phyloP scores from a whole-genome alignment of 306 rosid genomes.

The Mimosa bimucronata region DNA sequence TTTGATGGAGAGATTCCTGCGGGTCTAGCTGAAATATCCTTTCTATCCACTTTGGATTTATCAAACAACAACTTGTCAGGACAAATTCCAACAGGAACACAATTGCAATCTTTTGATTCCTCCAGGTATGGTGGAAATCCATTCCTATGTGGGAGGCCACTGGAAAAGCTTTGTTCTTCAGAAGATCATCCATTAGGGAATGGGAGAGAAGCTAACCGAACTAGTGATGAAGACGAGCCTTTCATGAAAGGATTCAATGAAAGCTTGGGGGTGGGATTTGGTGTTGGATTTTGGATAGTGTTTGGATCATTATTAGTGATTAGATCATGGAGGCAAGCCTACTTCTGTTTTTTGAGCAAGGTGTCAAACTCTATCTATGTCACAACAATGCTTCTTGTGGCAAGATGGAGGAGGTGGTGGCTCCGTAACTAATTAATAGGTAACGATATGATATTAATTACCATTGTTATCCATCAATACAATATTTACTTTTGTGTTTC shows the following conservation, averaged over 20 bases:
- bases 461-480: no score
- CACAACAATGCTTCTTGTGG: background rate
- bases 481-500: background rate
- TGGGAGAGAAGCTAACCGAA: background rate
- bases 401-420: background rate
- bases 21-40: conserved; percentile 6
- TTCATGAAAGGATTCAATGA: background rate
- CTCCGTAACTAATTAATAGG: background rate
- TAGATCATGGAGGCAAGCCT: background rate
- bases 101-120: conserved; percentile 10
- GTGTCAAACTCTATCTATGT: background rate
- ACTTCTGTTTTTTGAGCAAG: background rate
- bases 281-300: background rate
- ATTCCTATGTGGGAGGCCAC: background rate
- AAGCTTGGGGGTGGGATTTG: background rate
- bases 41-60: background rate
- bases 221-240: background rate
- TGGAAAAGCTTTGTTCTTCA: background rate
- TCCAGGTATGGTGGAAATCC: background rate
- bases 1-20: conserved; percentile 14
- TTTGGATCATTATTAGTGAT: background rate
- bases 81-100: conserved; percentile 20
- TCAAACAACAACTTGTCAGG: conserved; percentile 26
- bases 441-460: no score
- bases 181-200: background rate